Evolutionary conservation across 306 rosid species (phyloP).

Genomic region (Malus sieversii): DNA sequence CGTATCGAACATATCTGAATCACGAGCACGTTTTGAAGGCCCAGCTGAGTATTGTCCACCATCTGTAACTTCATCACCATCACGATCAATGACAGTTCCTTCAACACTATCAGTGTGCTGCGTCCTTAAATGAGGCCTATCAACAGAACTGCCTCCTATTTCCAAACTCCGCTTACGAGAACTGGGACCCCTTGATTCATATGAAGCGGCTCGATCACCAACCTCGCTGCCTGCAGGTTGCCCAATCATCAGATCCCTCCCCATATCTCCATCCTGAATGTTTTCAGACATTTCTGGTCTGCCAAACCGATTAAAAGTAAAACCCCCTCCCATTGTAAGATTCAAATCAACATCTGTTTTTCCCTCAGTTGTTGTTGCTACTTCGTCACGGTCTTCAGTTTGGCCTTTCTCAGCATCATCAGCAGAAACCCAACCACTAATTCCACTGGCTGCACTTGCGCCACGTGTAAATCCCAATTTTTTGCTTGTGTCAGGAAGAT

Average conservation of each 20-base stretch:
- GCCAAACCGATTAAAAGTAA: conserved; percentile 50
- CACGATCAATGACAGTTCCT: conserved; percentile 97
- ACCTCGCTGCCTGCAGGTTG: conserved; percentile 97
- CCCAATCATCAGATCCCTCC: conserved; percentile 94
- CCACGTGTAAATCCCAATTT: conserved; percentile 98
- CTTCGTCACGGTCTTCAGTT: conserved; percentile 92
- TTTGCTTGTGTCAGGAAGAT: conserved; percentile 76
- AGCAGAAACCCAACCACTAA: conserved; percentile 88
- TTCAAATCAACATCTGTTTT: conserved; percentile 73
- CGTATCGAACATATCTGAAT: conserved; percentile 66
- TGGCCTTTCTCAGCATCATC: conserved; percentile 86
- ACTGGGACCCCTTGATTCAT: conserved; percentile 97
- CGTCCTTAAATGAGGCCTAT: conserved; percentile 56
- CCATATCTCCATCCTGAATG: conserved; percentile 72
- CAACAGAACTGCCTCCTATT: conserved; percentile 82
- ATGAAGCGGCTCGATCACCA: conserved; percentile 95
- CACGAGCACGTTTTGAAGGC: conserved; percentile 89
- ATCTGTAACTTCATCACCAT: conserved; percentile 93
- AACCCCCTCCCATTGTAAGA: conserved; percentile 85
- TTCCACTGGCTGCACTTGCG: conserved; percentile 97
- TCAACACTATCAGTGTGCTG: conserved; percentile 97
- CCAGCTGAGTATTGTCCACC: conserved; percentile 83
- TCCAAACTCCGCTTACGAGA: conserved; percentile 87
- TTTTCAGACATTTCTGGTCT: conserved; percentile 61
- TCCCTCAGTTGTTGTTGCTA: conserved; percentile 70